phyloP scores from a whole-genome alignment of 441 rosid species.

The Hypseocharis bilobata region DNA sequence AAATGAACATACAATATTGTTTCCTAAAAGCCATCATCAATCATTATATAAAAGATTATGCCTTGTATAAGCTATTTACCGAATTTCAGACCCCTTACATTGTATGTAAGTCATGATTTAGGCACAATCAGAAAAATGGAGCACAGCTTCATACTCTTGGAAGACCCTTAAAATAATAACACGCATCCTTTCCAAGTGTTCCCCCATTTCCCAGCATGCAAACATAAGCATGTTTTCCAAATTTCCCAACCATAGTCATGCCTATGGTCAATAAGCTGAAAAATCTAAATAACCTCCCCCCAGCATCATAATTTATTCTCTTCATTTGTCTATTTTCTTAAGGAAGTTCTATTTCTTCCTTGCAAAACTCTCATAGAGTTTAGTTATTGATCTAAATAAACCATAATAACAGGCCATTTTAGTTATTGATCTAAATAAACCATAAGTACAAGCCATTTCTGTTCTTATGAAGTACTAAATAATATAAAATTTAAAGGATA shows the following conservation, averaged over 20 bases:
- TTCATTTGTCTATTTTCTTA: not conserved
- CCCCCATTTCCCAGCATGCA: no score
- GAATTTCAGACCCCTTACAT: not conserved
- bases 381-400: not conserved
- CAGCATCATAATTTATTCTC: not conserved
- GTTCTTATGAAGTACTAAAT: not conserved
- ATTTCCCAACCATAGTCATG: not conserved
- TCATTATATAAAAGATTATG: not conserved
- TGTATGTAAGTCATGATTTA: not conserved
- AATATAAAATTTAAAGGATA: not conserved
- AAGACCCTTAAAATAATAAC: no score
- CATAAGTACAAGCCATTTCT: not conserved
- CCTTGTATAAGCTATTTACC: not conserved
- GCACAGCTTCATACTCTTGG: not conserved
- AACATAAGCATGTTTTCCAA: not conserved
- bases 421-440: not conserved
- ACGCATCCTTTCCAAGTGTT: not conserved
- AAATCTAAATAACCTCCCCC: not conserved
- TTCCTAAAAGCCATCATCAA: not conserved
- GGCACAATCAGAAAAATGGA: not conserved
- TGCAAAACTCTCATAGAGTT: not conserved
- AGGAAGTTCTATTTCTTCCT: not conserved
- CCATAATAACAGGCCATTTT: not conserved
- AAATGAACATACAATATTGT: not conserved
- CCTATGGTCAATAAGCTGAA: not conserved